Conservation (phyloP, 2,329 filamentous ascomycete genomes). For the Metarhizium sp. region DNA sequence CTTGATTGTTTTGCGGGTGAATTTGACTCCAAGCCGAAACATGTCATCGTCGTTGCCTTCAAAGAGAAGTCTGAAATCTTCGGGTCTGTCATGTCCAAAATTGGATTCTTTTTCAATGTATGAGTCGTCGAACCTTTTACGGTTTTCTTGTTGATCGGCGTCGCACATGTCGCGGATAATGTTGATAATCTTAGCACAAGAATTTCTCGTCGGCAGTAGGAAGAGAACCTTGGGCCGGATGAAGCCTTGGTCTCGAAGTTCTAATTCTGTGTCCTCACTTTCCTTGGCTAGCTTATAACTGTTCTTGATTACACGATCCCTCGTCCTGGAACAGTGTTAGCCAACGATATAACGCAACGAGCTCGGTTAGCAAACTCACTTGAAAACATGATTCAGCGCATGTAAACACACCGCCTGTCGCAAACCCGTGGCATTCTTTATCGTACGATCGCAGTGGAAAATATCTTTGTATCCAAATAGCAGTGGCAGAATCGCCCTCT, state of each 20-base stretch:
- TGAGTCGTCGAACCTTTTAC: constrained; percentile 79
- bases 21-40: constrained; percentile 92
- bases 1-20: constrained; percentile 91
- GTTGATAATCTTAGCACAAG: constrained; percentile 70
- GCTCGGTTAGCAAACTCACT: constrained; percentile 37
- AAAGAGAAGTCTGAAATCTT: constrained; percentile 84
- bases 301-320: constrained; percentile 87
- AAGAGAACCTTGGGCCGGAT: constrained; percentile 90
- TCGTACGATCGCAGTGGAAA: constrained; percentile 62
- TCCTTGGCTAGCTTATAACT: constrained; percentile 68
- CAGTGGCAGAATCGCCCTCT: constrained; percentile 57
- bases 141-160: constrained; percentile 90
- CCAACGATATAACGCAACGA: background rate
- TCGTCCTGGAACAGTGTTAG: constrained; percentile 44
- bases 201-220: constrained; percentile 78
- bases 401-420: constrained; percentile 72
- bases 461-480: constrained; percentile 80
- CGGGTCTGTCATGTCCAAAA: constrained; percentile 65
- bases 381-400: constrained; percentile 84
- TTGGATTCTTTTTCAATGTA: constrained; percentile 59
- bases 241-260: constrained; percentile 88
- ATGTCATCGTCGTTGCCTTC: constrained; percentile 95
- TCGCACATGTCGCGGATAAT: constrained; percentile 66
- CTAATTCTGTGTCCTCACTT: constrained; percentile 53
- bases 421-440: constrained; percentile 57